Evolutionary conservation across 305 asterid species (phyloP), one percentile per base, ranked within the genome.

Genomic region (Solanum hybrid): DNA sequence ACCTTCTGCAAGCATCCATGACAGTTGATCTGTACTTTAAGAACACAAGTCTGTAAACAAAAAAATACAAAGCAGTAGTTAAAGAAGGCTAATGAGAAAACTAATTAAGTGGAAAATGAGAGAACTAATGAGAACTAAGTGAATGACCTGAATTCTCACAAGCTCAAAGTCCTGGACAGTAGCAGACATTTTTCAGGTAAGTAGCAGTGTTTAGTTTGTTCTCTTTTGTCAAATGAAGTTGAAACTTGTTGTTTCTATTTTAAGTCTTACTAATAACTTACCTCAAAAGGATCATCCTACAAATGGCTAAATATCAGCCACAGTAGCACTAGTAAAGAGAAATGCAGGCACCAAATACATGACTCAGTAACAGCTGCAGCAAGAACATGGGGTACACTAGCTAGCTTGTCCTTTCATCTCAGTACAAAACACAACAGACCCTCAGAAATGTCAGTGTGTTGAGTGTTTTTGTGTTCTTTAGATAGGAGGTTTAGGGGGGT

Each of bases 21-120:
- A 89, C 99, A 97, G 75, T 97, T 95, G 67, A 95, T 95, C 86
- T 94, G 95, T 79, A 97, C 98, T 95, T 93, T 97, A 81, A 97
- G 96, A 88, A 92, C 89, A 77, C 90, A 88, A 2, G 92, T 93
- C 99, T 97, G 95, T 76, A 91, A 88, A 90, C 76, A 82, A 37
- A 86, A 61, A 39, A 3, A 46, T 28, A 13, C 85, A 39, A 77
- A 28, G 9, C 29, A 28, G 35, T 13, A 12, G 46, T 29, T 89
- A 90, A 79, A 87, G 24, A 12, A 28, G 29, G 10, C 9, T 81
- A 34, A 20, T 80, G 87, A 39, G 46, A 39, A 79, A 35, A 67
- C 42, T 4, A 14, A 5, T n/a, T 85, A 0, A 61, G 6, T 5
- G 28, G 42, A 86, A 11, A 64, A 22, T 22, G 13, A 64, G 73